Conservation (phyloP, 2,329 filamentous ascomycete genomes). For the Geoglossum cookeanum region DNA sequence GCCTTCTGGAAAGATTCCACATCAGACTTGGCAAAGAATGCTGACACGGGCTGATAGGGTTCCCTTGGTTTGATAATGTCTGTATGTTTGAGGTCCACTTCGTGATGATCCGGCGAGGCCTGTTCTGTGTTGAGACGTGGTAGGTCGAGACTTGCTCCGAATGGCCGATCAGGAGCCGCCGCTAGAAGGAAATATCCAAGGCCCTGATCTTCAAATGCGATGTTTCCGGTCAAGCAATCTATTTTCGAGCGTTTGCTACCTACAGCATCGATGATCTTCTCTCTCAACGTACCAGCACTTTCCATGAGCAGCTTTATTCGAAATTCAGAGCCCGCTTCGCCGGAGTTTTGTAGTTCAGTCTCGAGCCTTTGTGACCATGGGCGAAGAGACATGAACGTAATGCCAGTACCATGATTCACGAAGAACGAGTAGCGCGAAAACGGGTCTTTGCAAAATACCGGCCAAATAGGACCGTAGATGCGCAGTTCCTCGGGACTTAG, state of each 20-base stretch:
- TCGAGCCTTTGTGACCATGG: conserved; percentile 38
- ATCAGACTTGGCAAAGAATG: conserved; percentile 22
- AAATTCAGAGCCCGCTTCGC: conserved; percentile 33
- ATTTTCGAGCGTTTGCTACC: conserved; percentile 7
- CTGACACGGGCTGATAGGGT: conserved; percentile 9
- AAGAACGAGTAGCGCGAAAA: conserved; percentile 39
- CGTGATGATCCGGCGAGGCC: neutral
- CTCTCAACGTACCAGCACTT: conserved; percentile 27
- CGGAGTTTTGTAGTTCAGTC: conserved; percentile 33
- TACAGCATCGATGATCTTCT: conserved; percentile 23
- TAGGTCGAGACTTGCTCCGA: conserved; percentile 31
- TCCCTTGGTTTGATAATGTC: conserved; percentile 11
- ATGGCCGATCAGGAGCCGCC: conserved; percentile 26
- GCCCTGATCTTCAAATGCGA: conserved; percentile 36
- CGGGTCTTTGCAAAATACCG: conserved; percentile 36
- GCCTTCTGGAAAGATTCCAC: conserved; percentile 24
- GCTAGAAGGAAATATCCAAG: conserved; percentile 39
- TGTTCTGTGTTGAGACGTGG: neutral
- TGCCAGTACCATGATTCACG: conserved; percentile 33
- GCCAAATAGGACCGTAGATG: conserved; percentile 19
- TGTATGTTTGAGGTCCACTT: neutral
- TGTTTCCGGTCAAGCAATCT: conserved; percentile 25
- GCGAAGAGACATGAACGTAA: conserved; percentile 35
- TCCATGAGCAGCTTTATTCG: conserved; percentile 36
- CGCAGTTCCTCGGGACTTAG: conserved; percentile 8